Conservation (phyloP, 2,329 filamentous ascomycete genomes). For the Curvularia sp. region DNA sequence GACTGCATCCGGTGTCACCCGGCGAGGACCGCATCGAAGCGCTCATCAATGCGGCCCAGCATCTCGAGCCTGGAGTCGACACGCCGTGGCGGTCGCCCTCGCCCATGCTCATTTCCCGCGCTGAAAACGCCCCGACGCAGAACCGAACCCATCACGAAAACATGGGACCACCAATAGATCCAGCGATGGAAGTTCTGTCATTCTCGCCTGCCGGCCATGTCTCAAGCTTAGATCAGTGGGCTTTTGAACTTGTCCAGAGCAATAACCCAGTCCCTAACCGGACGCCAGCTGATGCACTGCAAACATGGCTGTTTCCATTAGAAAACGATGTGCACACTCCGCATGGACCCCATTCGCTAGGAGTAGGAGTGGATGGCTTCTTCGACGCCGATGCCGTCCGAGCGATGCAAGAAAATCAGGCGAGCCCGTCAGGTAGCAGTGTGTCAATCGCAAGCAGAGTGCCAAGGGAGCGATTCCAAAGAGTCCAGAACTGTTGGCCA, state of each 20-base stretch:
- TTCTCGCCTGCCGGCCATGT: conserved; percentile 47
- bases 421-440: conserved; percentile 46
- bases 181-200: conserved; percentile 48
- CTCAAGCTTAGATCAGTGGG: conserved; percentile 48
- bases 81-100: conserved; percentile 48
- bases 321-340: conserved; percentile 41
- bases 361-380: conserved; percentile 34
- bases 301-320: conserved; percentile 49
- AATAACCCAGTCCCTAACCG: conserved; percentile 48
- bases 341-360: conserved; percentile 39
- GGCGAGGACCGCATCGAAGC: conserved; percentile 48
- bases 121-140: conserved; percentile 34
- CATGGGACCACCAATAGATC: conserved; percentile 49
- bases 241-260: conserved; percentile 49
- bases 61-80: conserved; percentile 44
- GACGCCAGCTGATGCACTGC: conserved; percentile 47
- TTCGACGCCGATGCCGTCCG: conserved; percentile 41
- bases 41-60: conserved; percentile 49
- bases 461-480: conserved; percentile 49
- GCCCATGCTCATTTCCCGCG: conserved; percentile 38
- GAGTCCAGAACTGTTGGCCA: conserved; percentile 52
- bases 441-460: conserved; percentile 50
- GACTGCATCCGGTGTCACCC: conserved; percentile 34
- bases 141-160: conserved; percentile 40
- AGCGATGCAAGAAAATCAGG: conserved; percentile 34